Evolutionary conservation across 345 rosid species (phyloP).

Genomic region (Litchi chinensis): DNA sequence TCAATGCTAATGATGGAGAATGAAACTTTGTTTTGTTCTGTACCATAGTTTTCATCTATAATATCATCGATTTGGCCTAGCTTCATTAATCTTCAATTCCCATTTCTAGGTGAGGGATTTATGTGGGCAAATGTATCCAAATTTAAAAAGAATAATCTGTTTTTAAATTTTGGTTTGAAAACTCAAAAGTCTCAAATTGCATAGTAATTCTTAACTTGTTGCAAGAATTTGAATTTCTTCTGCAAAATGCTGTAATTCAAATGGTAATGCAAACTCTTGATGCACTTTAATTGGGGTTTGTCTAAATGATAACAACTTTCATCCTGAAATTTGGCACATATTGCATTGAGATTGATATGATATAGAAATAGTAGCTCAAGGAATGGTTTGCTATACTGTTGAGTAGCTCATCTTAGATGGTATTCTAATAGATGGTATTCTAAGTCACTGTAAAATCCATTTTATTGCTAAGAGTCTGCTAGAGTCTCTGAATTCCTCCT

Average conservation of each 20-base stretch:
- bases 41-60: not conserved
- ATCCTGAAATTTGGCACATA: not conserved
- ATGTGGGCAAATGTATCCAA: not conserved
- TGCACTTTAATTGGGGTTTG: not conserved
- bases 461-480: not conserved
- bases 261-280: not conserved
- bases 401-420: not conserved
- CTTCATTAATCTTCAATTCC: not conserved
- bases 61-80: not conserved
- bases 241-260: not conserved
- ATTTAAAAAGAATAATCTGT: not conserved
- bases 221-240: not conserved
- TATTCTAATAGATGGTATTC: not conserved
- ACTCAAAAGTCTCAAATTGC: not conserved
- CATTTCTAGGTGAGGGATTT: not conserved
- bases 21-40: not conserved
- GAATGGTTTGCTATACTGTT: not conserved
- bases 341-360: not conserved
- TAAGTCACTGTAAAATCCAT: not conserved
- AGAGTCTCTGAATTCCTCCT: not conserved
- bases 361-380: not conserved
- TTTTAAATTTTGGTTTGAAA: not conserved
- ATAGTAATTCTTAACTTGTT: not conserved
- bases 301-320: not conserved
- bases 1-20: not conserved